phyloP scores from a whole-genome alignment of 2,329 filamentous ascomycete genomes.

The Neonectria faginata region DNA sequence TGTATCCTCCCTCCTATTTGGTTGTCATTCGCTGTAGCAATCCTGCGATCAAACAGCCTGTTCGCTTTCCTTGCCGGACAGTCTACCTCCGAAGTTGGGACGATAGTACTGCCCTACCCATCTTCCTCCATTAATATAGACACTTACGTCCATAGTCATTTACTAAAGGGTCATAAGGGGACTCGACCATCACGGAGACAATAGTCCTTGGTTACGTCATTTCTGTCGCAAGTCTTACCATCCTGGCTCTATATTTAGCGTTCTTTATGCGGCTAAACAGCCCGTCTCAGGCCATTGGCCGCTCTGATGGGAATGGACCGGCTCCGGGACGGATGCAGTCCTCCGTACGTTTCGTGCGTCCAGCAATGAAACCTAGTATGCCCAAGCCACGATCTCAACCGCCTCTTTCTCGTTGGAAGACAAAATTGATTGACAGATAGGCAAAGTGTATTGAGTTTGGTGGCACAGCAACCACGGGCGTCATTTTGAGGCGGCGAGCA shows the following conservation, averaged over 20 bases:
- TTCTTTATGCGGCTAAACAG: background rate
- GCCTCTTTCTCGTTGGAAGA: background rate
- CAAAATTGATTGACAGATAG: background rate
- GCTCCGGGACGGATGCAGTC: background rate
- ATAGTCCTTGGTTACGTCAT: background rate
- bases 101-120: too few relatives aligned
- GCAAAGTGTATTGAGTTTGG: background rate
- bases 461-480: background rate
- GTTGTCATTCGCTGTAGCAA: too few relatives aligned
- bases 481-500: background rate
- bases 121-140: background rate
- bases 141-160: background rate
- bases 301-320: background rate
- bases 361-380: background rate
- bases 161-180: background rate
- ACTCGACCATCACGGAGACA: background rate
- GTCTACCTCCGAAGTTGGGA: too few relatives aligned
- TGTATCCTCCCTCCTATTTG: too few relatives aligned
- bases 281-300: background rate
- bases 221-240: background rate
- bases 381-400: background rate
- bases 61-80: too few relatives aligned
- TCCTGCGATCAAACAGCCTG: too few relatives aligned
- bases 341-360: background rate
- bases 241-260: background rate